Evolutionary conservation across 2,329 filamentous ascomycete genomes (phyloP), one percentile per base, ranked within the genome.

Genomic region (Hymenoscyphus linearis): DNA sequence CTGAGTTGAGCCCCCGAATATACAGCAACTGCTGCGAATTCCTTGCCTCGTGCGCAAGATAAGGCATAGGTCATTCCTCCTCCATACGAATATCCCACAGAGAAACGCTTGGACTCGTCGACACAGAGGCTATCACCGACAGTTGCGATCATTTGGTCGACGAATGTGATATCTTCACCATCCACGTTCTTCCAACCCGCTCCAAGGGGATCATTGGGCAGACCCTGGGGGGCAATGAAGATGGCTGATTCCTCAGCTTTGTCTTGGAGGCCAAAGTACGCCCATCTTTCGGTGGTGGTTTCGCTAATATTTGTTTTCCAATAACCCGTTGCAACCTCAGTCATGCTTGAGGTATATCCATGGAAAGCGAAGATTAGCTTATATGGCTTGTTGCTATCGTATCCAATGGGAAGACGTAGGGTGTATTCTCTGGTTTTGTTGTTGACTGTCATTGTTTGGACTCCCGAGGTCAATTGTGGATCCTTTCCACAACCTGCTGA

Each of bases 341-440:
- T 62, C 67, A 75, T 76, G 65, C 65, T 76, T 35, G 76, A 76
- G 58, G 72, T 72, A 40, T 76, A 74, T 69, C 72, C 75, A 68
- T 81, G 78, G 54, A 74, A 69, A 25, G 71, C 73, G 64, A 78
- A 78, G 60, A 81, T 74, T 37, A 79, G 71, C 44, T 73, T 73
- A 67, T 79, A 75, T 1, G 72, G 70, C 26, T 70, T 71, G 62
- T 64, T 73, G 50, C 67, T 68, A 65, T 79, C 70, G 67, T 80
- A 80, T 67, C 74, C 72, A 25, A 69, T 67, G 4, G 77, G 76
- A 9, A 77, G 59, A 57, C 71, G 68, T 52, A 79, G 66, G 65
- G 74, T 74, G 68, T 76, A 79, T 63, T 75, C 65, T 13, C 77
- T 73, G 36, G 66, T 67, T 62, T 74, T 73, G 62, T 72, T 72